Evolutionary conservation across 257 asterid genomes (phyloP).

Genomic region (Solanum bukasovii): DNA sequence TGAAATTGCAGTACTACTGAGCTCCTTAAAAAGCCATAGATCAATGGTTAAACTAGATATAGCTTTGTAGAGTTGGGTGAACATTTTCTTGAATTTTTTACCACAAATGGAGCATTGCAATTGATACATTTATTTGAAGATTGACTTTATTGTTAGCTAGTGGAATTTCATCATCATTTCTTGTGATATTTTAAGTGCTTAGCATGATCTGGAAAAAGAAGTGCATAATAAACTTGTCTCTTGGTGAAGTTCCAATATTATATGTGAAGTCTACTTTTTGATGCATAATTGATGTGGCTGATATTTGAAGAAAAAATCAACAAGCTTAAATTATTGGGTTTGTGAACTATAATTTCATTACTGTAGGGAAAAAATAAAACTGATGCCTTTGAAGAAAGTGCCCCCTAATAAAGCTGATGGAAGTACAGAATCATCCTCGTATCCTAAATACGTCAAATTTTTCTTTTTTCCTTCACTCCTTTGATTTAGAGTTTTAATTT

Average conservation of each 20-base stretch:
- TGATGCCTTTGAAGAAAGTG: constrained; percentile 20
- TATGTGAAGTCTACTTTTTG: not conserved
- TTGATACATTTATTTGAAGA: not conserved
- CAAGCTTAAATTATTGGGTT: not conserved
- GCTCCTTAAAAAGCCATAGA: not conserved
- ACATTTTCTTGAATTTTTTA: not conserved
- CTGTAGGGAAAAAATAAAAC: constrained; percentile 18
- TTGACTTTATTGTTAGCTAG: not conserved
- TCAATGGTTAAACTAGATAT: not conserved
- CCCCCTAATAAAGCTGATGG: constrained; percentile 18
- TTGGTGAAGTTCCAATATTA: not conserved
- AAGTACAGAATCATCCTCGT: constrained; percentile 12
- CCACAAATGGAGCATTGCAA: not conserved
- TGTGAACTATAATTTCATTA: not conserved
- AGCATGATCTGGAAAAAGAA: not conserved
- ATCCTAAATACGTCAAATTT: constrained; percentile 4
- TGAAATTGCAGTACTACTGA: not conserved
- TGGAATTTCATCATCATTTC: not conserved
- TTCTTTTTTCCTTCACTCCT: not conserved
- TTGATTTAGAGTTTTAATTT: not conserved
- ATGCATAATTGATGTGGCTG: not conserved
- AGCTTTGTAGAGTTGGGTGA: not conserved
- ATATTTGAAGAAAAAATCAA: not conserved
- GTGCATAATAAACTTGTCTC: not conserved
- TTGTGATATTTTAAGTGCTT: not conserved